Evolutionary conservation across 768 basidiomycete species (phyloP), one percentile per base, ranked within the genome.

Genomic region (Lactarius pseudohatsudake): DNA sequence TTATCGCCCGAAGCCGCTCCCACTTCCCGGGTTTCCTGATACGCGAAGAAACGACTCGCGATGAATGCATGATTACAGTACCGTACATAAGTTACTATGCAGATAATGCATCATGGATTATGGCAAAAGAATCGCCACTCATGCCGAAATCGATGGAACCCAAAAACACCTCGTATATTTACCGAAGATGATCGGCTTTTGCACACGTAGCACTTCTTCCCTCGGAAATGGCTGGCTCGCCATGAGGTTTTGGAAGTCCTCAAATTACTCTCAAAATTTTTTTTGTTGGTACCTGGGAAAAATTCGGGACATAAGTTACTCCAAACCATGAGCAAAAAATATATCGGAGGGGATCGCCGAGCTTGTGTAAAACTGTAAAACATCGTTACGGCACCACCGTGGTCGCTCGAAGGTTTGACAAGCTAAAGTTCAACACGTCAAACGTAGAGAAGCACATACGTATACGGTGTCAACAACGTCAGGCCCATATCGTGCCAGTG

Each of bases 1-100:
- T 26, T 53, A 53, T 53, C 26, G 50, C 50, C 50, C 50, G 50
- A 53, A 53, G 50, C 26, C 50, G 6, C 50, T 53, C 50, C 50
- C 26, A 28, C 50, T 53, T 53, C 50, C 22, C 50, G 50, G 50
- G 50, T 50, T 26, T 50, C 22, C n/a, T 50, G 47, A 50, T 50
- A 50, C 45, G 45, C 47, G 47, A 50, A 13, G 22, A 50, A 13
- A 13, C 47, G 4, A 53, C 50, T 15, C 26, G 5, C 26, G 47
- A 50, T 13, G 47, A 22, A 10, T 11, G n/a, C 10, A 22, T 22
- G 45, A 47, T 47, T 26, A 5, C 47, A 26, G 22, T 26, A 4
- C 45, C 4, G 45, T 22, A 34, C 34, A 34, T 34, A 34, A 47
- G 3, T 9, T 20, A 32, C 4, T 30, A 30, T 30, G 5, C 32